Base-by-base conservation (phyloP, 2,329 filamentous ascomycete genomes). In the Paracorniculantispora psalliotae region DNA sequence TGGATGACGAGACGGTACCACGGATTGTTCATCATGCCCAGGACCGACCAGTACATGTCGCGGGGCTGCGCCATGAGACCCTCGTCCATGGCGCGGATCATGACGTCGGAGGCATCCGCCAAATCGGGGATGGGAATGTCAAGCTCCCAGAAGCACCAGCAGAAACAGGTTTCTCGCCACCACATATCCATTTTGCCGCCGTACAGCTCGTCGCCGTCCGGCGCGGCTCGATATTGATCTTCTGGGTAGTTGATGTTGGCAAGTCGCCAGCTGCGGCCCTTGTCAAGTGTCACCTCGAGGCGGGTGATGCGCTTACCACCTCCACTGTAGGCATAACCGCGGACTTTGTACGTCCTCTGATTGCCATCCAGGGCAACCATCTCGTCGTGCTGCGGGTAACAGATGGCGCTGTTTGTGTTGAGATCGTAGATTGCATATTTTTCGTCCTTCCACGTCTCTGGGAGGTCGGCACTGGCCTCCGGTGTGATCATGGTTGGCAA, bases 11-110 rank as follows among this genome's bases (percentile, higher is more conserved):
- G 82, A 5, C 92, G 82, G 71, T 88, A 97, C 92, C 92, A 97
- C 0, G 91, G 90, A 66, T 96, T 96, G 74, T 96, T 96, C 92
- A 97, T 96, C 92, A 97, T 97, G 0, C 92, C 92, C 41, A 96
- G 76, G 2, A 96, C 91, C 61, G 86, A 92, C 92, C 92, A 97
- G 75, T 96, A 96, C 90, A 96, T 94, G 67, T 97, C 92, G 62
- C 90, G 82, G 4, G 92, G 92, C 70, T 96, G 91, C 0, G 90
- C 78, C 72, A 89, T 90, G 84, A 96, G 88, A 57, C 87, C 83
- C 64, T 96, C 92, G 65, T 97, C 92, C 91, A 96, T 96, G 4
- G 88, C 88, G 47, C 92, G 82, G 5, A 96, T 86, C 67, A 96
- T 81, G 39, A 97, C 84, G 66, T 92, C 91, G 46, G 85, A 82